Percentiles rank a stretch among this genome's conserved stretches.
Conservation (phyloP, 768 basidiomycete species). For the Amanita phalloides region DNA sequence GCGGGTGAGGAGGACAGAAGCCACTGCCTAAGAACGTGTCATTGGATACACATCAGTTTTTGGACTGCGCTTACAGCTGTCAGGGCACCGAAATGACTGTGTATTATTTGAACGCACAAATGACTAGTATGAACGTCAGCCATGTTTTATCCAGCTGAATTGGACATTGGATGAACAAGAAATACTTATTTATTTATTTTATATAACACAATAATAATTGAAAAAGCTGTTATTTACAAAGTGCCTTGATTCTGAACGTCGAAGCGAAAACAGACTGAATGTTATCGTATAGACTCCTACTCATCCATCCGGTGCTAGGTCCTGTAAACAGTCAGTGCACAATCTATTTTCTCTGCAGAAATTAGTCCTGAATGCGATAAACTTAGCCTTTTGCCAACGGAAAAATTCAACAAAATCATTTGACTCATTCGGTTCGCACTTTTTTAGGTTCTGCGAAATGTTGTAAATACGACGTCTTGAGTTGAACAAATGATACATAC, state of each 20-base stretch:
- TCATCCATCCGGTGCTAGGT: not conserved
- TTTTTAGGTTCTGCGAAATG: not conserved
- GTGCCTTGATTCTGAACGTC: too few species aligned
- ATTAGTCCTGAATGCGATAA: not conserved
- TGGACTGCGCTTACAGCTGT: constrained; percentile 13
- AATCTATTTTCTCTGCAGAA: not conserved
- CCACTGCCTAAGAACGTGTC: constrained; percentile 45
- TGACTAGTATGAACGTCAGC: constrained; percentile 44
- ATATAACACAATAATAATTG: not conserved
- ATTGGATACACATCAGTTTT: not conserved
- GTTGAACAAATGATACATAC: constrained; percentile 16
- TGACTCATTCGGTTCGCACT: not conserved
- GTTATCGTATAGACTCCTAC: too few species aligned
- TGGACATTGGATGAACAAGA: not conserved
- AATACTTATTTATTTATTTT: too few species aligned
- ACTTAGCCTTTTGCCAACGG: not conserved
- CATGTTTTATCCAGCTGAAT: constrained; percentile 24
- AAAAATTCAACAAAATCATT: not conserved
- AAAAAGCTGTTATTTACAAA: too few species aligned
- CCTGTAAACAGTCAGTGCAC: not conserved
- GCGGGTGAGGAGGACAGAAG: constrained; percentile 61
- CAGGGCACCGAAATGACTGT: constrained; percentile 48
- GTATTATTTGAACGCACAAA: constrained; percentile 45
- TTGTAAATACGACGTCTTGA: not conserved
- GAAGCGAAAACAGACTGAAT: too few species aligned